phyloP scores from a whole-genome alignment of 2,329 filamentous ascomycete species.

The Trichoderma semiorbis region DNA sequence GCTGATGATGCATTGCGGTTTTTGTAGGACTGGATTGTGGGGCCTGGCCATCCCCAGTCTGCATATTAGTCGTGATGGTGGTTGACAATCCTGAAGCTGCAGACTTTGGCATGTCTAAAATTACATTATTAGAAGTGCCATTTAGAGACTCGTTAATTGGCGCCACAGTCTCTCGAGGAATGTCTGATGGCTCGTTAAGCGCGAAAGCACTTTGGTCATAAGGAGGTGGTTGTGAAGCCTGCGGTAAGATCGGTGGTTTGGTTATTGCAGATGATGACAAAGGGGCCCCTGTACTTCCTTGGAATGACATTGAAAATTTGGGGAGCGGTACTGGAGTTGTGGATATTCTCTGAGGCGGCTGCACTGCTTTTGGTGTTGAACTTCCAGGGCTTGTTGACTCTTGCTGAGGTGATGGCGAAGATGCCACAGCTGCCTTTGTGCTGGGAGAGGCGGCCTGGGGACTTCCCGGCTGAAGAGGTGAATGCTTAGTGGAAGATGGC shows the following conservation, averaged over 20 bases:
- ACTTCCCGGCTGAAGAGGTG: slow-evolving; percentile 17
- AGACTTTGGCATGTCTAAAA: not conserved
- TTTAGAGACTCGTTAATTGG: not conserved
- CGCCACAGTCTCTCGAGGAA: not conserved
- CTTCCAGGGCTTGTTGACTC: not conserved
- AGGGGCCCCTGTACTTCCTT: not conserved
- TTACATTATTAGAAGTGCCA: not conserved
- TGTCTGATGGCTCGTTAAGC: not conserved
- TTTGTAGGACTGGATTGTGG: not conserved
- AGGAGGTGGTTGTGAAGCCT: not conserved
- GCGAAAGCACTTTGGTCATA: not conserved
- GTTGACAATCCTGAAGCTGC: not conserved
- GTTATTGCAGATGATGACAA: not conserved
- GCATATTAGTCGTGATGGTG: not conserved
- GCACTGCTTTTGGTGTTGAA: not conserved
- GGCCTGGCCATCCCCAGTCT: not conserved
- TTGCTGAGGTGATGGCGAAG: not conserved
- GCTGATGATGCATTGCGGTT: not conserved
- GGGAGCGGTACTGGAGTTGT: slow-evolving; percentile 35
- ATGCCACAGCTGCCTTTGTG: slow-evolving; percentile 16
- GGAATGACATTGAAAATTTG: slow-evolving; percentile 20
- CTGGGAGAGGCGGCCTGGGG: slow-evolving; percentile 1
- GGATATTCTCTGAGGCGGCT: slow-evolving; percentile 21
- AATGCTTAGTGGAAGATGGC: slow-evolving; percentile 19
- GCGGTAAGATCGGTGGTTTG: not conserved